Base-by-base conservation (phyloP, 495 filamentous ascomycete genomes). In the Talaromyces nanjingensis region DNA sequence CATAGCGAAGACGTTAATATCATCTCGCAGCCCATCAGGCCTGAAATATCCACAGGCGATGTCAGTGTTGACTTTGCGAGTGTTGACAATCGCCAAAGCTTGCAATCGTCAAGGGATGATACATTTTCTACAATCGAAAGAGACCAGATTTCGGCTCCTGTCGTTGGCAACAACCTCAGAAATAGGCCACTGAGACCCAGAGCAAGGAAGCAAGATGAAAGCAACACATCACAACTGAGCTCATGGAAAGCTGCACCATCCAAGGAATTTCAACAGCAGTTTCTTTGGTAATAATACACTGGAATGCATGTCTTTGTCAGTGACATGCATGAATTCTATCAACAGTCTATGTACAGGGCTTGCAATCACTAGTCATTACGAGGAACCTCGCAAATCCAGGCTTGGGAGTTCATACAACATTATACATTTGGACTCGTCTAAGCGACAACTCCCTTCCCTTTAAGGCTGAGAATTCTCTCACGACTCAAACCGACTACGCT, bases 401-500 rank as follows among this genome's bases (percentile, higher is more conserved):
- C n/a, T 49, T 2, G 1, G 18, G 18, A 11, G 12, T 22, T 20
- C 5, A 49, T 20, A 22, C 45, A 49, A 20, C 45, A 20, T 9
- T 18, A 49, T 49, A 1, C 45, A 20, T 49, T 9, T 29, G 22
- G 11, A 14, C 20, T 24, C 14, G 52, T 55, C 18, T 59, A 37
- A 16, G 31, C 57, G 34, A 60, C 7, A 18, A 60, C 57, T 6
- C 57, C 57, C 16, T 60, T 60, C 9, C 33, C n/a, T 60, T 16
- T 60, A 12, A 60, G 57, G 9, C 27, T 29, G 3, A 42, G 57
- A 22, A 60, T 42, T 9, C 9, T 34, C 16, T 60, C 34, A 16
- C 34, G n/a, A 8, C 31, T 29, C 20, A 64, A 39, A 3, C 85
- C 86, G 12, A 92, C 71, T 25, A 87, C 68, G 0, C 84, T 80